Conservation (phyloP, 768 basidiomycete genomes). For the Pleurotus djamor region DNA sequence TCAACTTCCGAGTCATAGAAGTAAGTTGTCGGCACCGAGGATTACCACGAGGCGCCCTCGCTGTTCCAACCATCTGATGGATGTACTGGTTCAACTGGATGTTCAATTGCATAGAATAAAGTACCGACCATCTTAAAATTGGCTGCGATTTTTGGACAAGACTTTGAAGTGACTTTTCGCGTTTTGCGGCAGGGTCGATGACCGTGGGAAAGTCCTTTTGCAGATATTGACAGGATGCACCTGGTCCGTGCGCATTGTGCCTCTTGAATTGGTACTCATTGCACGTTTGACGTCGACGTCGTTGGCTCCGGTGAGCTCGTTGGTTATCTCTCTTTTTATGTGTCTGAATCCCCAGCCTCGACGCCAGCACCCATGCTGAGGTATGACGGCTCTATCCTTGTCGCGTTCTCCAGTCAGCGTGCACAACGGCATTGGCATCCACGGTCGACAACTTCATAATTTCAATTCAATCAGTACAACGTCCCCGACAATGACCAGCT, state of each 20-base stretch:
- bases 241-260: neutral
- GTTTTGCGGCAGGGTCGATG: neutral
- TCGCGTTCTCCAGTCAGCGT: neutral
- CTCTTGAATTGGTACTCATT: neutral
- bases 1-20: too few species aligned
- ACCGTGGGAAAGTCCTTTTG: neutral
- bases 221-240: neutral
- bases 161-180: too few species aligned
- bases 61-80: too few species aligned
- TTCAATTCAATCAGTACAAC: neutral
- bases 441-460: neutral
- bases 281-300: neutral
- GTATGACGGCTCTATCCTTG: slow-evolving; percentile 2
- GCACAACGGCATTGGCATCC: neutral
- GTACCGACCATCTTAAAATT: too few species aligned
- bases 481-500: neutral
- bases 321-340: neutral
- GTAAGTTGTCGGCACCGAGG: too few species aligned
- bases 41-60: too few species aligned
- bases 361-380: slow-evolving; percentile 5
- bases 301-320: neutral
- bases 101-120: too few species aligned
- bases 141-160: too few species aligned
- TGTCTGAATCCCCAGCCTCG: neutral
- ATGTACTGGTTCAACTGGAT: too few species aligned